phyloP scores from a whole-genome alignment of 148 eudicot species.

The Nepenthes gracilis region DNA sequence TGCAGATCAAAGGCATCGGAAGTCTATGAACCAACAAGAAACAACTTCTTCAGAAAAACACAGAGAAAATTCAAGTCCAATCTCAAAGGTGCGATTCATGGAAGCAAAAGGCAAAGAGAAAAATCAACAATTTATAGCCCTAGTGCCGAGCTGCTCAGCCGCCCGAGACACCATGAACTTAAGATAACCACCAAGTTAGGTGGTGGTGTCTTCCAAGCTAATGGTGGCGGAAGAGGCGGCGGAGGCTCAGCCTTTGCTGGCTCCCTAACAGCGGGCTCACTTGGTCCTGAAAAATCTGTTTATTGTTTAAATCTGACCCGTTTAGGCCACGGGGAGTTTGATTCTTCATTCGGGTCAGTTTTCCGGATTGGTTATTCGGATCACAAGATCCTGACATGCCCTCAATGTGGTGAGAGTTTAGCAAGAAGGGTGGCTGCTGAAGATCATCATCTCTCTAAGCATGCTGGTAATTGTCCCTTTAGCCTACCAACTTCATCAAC shows the following conservation, averaged over 20 bases:
- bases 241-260: too few species aligned
- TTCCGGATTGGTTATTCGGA: constrained; percentile 7
- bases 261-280: not conserved
- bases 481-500: not conserved
- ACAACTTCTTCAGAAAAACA: too few species aligned
- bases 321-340: not conserved
- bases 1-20: constrained; percentile 2
- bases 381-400: constrained; percentile 18
- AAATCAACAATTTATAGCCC: not conserved
- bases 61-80: not conserved
- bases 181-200: not conserved
- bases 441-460: constrained; percentile 53
- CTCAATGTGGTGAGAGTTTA: constrained; percentile 52
- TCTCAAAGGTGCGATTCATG: not conserved
- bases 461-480: constrained; percentile 37
- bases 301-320: not conserved
- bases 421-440: constrained; percentile 44
- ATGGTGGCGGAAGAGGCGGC: too few species aligned
- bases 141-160: too few species aligned
- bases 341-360: not conserved
- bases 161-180: not conserved
- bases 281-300: not conserved
- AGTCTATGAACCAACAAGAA: not conserved
- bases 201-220: not conserved
- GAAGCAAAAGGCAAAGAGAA: not conserved